Evolutionary conservation across 2,329 filamentous ascomycete genomes (phyloP).

Genomic region (Colletotrichum orbiculare): DNA sequence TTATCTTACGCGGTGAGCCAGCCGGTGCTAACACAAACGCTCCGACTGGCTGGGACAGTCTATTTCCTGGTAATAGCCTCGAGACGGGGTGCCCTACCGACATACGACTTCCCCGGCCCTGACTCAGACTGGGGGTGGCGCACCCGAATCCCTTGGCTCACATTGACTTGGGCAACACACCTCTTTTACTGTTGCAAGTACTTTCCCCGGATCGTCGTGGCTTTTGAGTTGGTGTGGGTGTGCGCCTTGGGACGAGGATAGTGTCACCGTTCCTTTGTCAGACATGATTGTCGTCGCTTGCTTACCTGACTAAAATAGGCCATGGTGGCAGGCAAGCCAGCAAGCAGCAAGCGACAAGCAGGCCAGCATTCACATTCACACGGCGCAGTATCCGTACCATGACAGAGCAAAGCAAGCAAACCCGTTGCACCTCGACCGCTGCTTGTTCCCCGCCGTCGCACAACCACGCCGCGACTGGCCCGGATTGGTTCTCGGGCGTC

Average conservation of each 20-base stretch:
- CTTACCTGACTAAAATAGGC: background rate
- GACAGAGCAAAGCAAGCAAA: constrained; percentile 5
- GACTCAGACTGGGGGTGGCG: constrained; percentile 36
- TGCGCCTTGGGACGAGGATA: constrained; percentile 25
- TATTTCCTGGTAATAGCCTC: constrained; percentile 2
- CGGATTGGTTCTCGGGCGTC: constrained; percentile 29
- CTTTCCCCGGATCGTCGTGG: constrained; percentile 28
- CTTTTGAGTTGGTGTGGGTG: background rate
- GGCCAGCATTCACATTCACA: too few species aligned
- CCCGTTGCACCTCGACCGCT: constrained; percentile 9
- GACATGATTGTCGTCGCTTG: background rate
- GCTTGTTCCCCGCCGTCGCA: constrained; percentile 13
- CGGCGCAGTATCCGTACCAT: too few species aligned
- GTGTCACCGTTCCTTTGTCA: constrained; percentile 15
- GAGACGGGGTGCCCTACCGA: background rate
- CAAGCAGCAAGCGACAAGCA: too few species aligned
- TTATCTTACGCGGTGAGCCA: background rate
- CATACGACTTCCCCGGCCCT: constrained; percentile 23
- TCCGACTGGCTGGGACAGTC: constrained; percentile 11
- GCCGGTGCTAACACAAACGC: constrained; percentile 10
- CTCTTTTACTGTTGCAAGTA: constrained; percentile 5
- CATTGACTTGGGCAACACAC: constrained; percentile 3
- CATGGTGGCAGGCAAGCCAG: background rate
- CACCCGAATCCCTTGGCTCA: constrained; percentile 3
- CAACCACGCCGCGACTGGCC: constrained; percentile 19